phyloP scores from a whole-genome alignment of 805 yeast genomes.

The Zygosaccharomyces pseudorouxii region DNA sequence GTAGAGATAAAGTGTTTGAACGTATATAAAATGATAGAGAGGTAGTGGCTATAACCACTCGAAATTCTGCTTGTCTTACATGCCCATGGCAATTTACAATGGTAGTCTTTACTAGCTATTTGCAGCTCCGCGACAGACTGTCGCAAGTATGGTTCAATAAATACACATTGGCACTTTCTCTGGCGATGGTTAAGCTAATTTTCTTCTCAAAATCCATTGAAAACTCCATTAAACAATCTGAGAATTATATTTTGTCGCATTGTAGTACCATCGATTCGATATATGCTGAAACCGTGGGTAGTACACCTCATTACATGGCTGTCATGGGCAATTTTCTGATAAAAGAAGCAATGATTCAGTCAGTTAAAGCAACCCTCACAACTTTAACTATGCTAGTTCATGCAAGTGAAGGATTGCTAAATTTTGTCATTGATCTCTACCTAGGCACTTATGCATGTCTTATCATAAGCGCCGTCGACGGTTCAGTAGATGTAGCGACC shows the following conservation, averaged over 20 bases:
- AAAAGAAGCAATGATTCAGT: slow-evolving; percentile 42
- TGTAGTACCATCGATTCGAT: slow-evolving; percentile 46
- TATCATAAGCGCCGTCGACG: slow-evolving; percentile 65
- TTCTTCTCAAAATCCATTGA: slow-evolving; percentile 50
- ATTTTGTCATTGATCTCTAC: slow-evolving; percentile 65
- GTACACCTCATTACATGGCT: slow-evolving; percentile 56
- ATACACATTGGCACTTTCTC: slow-evolving; percentile 49
- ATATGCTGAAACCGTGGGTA: slow-evolving; percentile 33
- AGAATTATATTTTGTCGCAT: slow-evolving; percentile 37
- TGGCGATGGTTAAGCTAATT: slow-evolving; percentile 56
- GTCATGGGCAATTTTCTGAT: slow-evolving; percentile 50
- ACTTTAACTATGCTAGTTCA: slow-evolving; percentile 46
- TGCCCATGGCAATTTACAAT: not conserved
- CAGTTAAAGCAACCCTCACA: slow-evolving; percentile 44
- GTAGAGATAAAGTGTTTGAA: not conserved
- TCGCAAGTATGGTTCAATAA: slow-evolving; percentile 67
- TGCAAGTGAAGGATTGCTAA: slow-evolving; percentile 53
- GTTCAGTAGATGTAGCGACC: slow-evolving; percentile 66
- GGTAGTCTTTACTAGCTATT: slow-evolving; percentile 29
- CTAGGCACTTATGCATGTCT: slow-evolving; percentile 87
- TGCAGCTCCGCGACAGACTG: slow-evolving; percentile 48
- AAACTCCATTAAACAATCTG: slow-evolving; percentile 40
- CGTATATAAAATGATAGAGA: not conserved
- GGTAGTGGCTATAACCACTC: not conserved
- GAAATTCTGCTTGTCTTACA: not conserved